Base-by-base conservation (phyloP, 352 stramenopile genomes). In the Pilasporangium apinafurcum region DNA sequence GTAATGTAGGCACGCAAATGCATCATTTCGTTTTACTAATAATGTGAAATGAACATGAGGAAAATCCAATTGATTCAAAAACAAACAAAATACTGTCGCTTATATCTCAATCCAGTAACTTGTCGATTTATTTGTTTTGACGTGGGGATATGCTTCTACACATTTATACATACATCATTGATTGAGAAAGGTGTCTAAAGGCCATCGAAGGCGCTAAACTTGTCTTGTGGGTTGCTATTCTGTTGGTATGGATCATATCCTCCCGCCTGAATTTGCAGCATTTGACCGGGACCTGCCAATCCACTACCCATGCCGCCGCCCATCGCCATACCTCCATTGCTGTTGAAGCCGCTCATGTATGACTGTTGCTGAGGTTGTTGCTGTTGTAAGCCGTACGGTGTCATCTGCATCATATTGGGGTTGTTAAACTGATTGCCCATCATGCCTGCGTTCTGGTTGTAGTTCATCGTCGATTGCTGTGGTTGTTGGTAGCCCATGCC, bases 161-260 rank as follows among this genome's bases (percentile, higher is more conserved):
- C 24, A 21, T 34, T 25, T 9, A 7, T 37, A 17, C 37, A 13
- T 21, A 9, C 21, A 37, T 20, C 14, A 18, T 37, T 39, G 6
- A 13, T 6, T 33, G 4, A 24, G 3, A 45, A 36, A 10, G 26
- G 14, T 29, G 36, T 40, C 43, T 70, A 92, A 51, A 93, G 54
- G 14, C 70, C 75, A 39, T 87, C 68, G 41, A 93, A 93, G 16
- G 81, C 78, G 36, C 76, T 88, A 65, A 89, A 93, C 48, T 72
- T 76, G 51, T 93, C 79, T 21, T 35, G 29, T 33, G 56, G 31
- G 34, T 62, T 53, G 33, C 22, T 51, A 12, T 68, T 59, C 44
- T 79, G 68, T 25, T 55, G 61, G 40, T 73, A 82, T 30, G 53
- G 62, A 48, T 79, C 60, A 47, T 73, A 83, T 10, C 63, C 50